Evolutionary conservation across 805 yeast genomes (phyloP), one percentile per base, ranked within the genome.

Genomic region (Nakazawaea anatomiae): DNA sequence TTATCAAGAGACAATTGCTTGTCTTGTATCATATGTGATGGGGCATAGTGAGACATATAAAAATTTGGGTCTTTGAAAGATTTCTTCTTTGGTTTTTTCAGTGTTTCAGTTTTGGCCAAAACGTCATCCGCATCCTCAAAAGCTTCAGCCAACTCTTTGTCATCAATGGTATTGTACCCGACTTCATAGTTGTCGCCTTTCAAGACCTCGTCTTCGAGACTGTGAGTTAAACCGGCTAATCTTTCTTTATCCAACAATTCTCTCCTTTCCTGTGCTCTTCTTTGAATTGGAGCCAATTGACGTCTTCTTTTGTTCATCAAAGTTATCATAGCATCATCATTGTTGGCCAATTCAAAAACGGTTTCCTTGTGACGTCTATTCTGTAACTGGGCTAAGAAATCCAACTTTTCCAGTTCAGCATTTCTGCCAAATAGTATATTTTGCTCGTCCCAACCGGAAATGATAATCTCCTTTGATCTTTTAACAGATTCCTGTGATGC

Each of bases 31-130:
- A 80, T 81, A 12, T 82, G 76, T 0, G 83, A 78, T 18, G 97
- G 90, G 0, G 97, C 97, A 72, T 83, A 90, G 65, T 94, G 97
- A 51, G 95, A 82, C 64, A 94, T 73, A 71, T 83, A 94, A 65
- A 79, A 87, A 52, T 82, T 76, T 11, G 89, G 86, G 69, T 94
- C 98, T 61, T 82, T 79, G 71, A 65, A 91, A 0, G 82, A 67
- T 57, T 80, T 82, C 55, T 63, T 66, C 50, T 69, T 70, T 51
- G 56, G 55, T 52, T 62, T 63, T 14, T 50, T 54, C 35, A 32
- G 35, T 32, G 59, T 54, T 34, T 57, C 53, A 56, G 65, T 66
- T 50, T 61, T 60, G 9, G 52, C 50, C 36, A 71, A 59, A 3
- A 65, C 52, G 32, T 65, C 61, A 52, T 78, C 84, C 36, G 74